phyloP scores from a whole-genome alignment of 495 filamentous ascomycete species.

The Lineolata rhizophorae region DNA sequence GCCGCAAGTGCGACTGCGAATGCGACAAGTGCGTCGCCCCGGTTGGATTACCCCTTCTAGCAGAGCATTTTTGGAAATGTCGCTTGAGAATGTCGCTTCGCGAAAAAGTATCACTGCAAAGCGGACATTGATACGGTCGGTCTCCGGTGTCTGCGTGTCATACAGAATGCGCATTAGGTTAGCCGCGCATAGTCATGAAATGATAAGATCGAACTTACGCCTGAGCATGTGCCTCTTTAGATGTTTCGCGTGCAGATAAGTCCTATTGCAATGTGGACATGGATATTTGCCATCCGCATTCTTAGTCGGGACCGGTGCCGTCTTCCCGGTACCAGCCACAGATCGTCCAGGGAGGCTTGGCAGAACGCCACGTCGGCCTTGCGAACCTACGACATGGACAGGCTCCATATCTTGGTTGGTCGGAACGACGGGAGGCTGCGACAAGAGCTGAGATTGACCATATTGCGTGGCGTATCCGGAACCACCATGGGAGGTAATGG shows the following conservation, averaged over 20 bases:
- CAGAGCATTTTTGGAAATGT: conserved; percentile 95
- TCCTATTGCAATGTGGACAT: conserved; percentile 92
- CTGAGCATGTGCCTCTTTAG: conserved; percentile 84
- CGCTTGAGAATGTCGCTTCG: conserved; percentile 95
- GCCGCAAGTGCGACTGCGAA: no score
- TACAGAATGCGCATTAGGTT: conserved; percentile 3
- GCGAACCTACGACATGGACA: conserved; percentile 79
- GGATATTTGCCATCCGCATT: conserved; percentile 94
- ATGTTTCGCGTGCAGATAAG: conserved; percentile 93
- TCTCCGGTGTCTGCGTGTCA: conserved; percentile 61
- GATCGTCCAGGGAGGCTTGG: conserved; percentile 73
- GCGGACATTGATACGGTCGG: conserved; percentile 86
- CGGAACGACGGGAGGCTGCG: no score
- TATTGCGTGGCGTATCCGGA: no score
- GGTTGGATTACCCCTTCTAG: conserved; percentile 82
- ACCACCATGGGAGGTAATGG: no score
- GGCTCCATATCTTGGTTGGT: no score
- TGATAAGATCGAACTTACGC: conserved; percentile 42
- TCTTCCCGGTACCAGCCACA: conserved; percentile 48
- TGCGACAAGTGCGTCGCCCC: no score
- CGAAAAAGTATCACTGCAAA: conserved; percentile 97
- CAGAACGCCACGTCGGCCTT: conserved; percentile 70
- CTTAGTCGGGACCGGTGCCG: conserved; percentile 64
- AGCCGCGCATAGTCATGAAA: conserved; percentile 6
- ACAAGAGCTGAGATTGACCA: no score